A percentile compares a stretch with the other conserved stretches of the same genome.
These are phyloP conservation scores for Pseudofabraea citricarpa DNA, from an alignment of 2,329 filamentous ascomycete genomes.

Conservation along the genomic window DNA sequence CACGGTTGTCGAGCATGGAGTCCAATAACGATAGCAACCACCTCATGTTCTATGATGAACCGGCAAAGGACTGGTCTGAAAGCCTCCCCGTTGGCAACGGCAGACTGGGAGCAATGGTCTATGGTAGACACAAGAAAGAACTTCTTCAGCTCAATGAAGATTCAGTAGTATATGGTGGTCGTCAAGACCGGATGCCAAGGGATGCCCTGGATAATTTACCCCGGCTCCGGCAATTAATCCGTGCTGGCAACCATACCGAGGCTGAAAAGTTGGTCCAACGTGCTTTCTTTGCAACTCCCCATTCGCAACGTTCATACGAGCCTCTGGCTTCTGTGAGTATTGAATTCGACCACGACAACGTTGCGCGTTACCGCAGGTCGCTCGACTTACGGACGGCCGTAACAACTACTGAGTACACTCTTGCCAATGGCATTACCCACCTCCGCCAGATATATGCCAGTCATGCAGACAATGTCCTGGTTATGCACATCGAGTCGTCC, in stretches of 20 bases:
- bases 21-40: too few species aligned
- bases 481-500: conserved; percentile 23
- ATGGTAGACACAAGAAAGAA: conserved; percentile 38
- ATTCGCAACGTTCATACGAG: conserved; percentile 43
- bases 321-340: conserved; percentile 33
- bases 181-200: conserved; percentile 36
- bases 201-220: conserved; percentile 33
- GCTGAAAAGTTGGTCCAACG: conserved; percentile 35
- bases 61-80: conserved; percentile 28
- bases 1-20: too few species aligned
- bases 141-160: conserved; percentile 43
- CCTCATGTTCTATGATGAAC: conserved; percentile 24
- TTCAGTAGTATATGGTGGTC: conserved; percentile 41
- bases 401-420: conserved; percentile 30
- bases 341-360: conserved; percentile 32
- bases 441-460: conserved; percentile 34
- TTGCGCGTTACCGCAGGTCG: conserved; percentile 30
- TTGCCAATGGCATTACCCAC: conserved; percentile 23
- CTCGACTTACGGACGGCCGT: conserved; percentile 32
- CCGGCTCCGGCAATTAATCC: conserved; percentile 34
- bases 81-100: conserved; percentile 45
- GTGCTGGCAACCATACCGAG: conserved; percentile 32
- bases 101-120: conserved; percentile 37
- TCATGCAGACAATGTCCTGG: conserved; percentile 34
- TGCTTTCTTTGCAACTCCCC: conserved; percentile 40